These are phyloP conservation scores for Blumeria graminis DNA, from an alignment of 2,329 filamentous ascomycete species.

Conservation along the genomic window DNA sequence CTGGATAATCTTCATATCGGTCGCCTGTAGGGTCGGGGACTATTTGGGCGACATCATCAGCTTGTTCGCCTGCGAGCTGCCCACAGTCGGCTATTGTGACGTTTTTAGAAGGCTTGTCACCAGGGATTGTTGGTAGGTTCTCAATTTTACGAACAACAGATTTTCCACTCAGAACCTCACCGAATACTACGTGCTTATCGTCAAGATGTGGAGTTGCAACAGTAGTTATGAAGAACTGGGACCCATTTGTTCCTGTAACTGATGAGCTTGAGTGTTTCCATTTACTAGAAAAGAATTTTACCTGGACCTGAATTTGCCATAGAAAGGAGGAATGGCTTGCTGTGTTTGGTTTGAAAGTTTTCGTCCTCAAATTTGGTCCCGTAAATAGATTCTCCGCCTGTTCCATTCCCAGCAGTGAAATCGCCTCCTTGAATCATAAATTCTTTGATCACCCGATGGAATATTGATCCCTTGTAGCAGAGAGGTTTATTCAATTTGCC, in stretches of 20 bases:
- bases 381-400: conserved; percentile 91
- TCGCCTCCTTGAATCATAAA: conserved; percentile 99
- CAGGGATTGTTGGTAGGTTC: conserved; percentile 46
- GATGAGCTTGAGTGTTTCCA: background rate
- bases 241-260: conserved; percentile 61
- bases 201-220: conserved; percentile 87
- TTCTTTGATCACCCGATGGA: conserved; percentile 93
- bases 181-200: conserved; percentile 92
- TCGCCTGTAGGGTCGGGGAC: conserved; percentile 63
- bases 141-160: conserved; percentile 76
- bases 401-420: conserved; percentile 85
- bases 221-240: conserved; percentile 95
- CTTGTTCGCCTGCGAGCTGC: conserved; percentile 50
- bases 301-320: conserved; percentile 96
- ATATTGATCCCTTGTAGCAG: conserved; percentile 77
- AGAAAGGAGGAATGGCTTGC: conserved; percentile 75
- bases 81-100: conserved; percentile 65
- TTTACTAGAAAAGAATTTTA: conserved; percentile 19
- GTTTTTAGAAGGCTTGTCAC: conserved; percentile 56
- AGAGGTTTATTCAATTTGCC: conserved; percentile 65
- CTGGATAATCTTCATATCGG: conserved; percentile 84
- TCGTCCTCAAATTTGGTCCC: conserved; percentile 94
- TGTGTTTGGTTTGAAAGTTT: conserved; percentile 81
- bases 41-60: conserved; percentile 41
- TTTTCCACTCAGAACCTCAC: conserved; percentile 82